Conservation (phyloP, 2,329 filamentous ascomycete genomes). For the Verticillium longisporum region DNA sequence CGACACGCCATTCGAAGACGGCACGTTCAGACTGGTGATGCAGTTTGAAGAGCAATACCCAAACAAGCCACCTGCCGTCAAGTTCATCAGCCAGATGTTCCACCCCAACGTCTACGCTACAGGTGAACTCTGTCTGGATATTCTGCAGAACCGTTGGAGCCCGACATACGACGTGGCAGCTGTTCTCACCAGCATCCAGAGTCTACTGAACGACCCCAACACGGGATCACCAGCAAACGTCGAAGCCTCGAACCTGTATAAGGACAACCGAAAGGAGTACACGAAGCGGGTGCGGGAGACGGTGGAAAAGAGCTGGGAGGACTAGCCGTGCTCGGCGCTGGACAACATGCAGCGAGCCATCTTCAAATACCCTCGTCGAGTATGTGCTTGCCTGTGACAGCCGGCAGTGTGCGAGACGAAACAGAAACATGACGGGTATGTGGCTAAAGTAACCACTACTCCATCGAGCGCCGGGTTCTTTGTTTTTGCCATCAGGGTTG, state of each 20-base stretch:
- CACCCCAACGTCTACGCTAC: conserved; percentile 98
- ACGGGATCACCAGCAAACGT: conserved; percentile 98
- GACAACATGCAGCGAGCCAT: background rate
- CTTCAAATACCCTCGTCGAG: background rate
- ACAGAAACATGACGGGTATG: background rate
- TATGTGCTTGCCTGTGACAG: background rate
- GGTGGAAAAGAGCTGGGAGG: conserved; percentile 99
- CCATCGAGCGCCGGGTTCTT: background rate
- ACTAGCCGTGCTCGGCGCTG: conserved; percentile 40
- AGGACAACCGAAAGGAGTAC: conserved; percentile 96
- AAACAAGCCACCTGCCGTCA: conserved; percentile 95
- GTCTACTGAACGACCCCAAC: conserved; percentile 94
- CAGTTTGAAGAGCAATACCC: conserved; percentile 99
- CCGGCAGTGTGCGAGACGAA: background rate
- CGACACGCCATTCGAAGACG: conserved; percentile 96
- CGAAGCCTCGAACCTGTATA: conserved; percentile 96
- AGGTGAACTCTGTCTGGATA: conserved; percentile 92
- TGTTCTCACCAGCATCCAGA: conserved; percentile 95
- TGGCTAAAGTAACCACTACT: background rate
- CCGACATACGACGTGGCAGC: conserved; percentile 98
- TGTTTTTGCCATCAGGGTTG: background rate
- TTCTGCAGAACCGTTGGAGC: conserved; percentile 96
- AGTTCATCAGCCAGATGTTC: conserved; percentile 99
- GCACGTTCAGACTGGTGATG: conserved; percentile 96
- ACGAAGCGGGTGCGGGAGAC: conserved; percentile 92